phyloP scores from a whole-genome alignment of 2,329 filamentous ascomycete species.

The Pseudophaeomoniella oleicola region DNA sequence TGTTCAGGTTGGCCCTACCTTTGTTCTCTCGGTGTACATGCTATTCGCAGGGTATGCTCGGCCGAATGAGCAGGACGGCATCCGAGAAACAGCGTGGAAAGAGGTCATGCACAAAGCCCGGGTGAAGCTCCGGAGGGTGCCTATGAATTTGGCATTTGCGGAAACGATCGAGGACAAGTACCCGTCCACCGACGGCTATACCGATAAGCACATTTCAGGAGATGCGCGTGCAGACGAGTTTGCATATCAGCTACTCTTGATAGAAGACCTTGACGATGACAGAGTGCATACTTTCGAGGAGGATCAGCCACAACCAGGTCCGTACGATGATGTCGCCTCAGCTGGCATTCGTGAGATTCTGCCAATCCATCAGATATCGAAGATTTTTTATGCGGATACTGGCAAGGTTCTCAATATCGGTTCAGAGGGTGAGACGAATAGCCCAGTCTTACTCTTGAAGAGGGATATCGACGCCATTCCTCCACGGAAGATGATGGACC shows the following conservation, averaged over 20 bases:
- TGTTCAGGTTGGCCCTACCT: slow-evolving; percentile 75
- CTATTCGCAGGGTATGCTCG: slow-evolving; percentile 69
- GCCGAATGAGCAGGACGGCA: slow-evolving; percentile 38
- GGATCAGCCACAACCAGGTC: slow-evolving; percentile 36
- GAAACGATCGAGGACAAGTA: slow-evolving; percentile 18
- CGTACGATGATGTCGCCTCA: slow-evolving; percentile 44
- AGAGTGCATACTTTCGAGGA: slow-evolving; percentile 54
- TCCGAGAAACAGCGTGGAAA: slow-evolving; percentile 71
- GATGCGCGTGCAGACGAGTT: slow-evolving; percentile 46
- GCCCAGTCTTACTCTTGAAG: slow-evolving; percentile 60
- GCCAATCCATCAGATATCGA: slow-evolving; percentile 63
- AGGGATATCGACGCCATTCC: slow-evolving; percentile 51
- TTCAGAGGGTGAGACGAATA: slow-evolving; percentile 51
- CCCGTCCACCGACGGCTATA: slow-evolving; percentile 2
- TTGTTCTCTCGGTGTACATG: slow-evolving; percentile 86
- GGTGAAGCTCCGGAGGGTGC: slow-evolving; percentile 63
- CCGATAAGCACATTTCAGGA: slow-evolving; percentile 14
- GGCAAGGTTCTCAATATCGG: slow-evolving; percentile 80
- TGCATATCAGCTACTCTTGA: slow-evolving; percentile 64
- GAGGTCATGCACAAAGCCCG: slow-evolving; percentile 89
- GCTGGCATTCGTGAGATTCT: slow-evolving; percentile 54
- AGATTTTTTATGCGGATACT: slow-evolving; percentile 86
- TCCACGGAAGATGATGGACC: slow-evolving; percentile 41
- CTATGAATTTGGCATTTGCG: slow-evolving; percentile 34
- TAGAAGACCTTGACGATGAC: slow-evolving; percentile 68